Evolutionary conservation across 768 basidiomycete genomes (phyloP), one percentile per base, ranked within the genome.

Genomic region (Tubosaeta brunneosetosa): DNA sequence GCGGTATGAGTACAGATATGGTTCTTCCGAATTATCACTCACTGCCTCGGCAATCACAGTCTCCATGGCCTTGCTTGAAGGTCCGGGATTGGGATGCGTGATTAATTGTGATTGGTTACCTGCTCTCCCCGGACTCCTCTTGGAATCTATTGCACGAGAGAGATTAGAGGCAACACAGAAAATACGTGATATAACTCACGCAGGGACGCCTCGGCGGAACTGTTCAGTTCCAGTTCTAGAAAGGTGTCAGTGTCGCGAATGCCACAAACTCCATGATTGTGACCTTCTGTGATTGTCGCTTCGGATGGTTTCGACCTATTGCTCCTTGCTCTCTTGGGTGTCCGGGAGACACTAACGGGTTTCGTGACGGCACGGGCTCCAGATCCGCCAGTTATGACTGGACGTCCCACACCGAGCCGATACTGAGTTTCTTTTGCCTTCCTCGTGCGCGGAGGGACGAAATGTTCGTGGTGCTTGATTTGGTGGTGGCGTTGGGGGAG

Each of bases 351-450:
- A 60, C 75, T 81, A 31, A 74, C 59, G 0, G 85, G 78, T 64
- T 78, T 85, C 8, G 86, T 88, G 25, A 86, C 70, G 37, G 76
- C 70, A 50, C 88, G 80, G 22, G 88, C 77, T 16, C 88, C 87
- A 16, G 72, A 68, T 25, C 87, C 87, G 26, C 86, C 88, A 31
- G 78, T 85, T 16, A 74, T 73, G 8, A 75, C 73, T 9, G 88
- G 88, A 58, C 84, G 76, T 3, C 88, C 88, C 13, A 88, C 81
- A 47, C 89, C 89, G 16, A 91, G 74, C 56, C 74, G 75, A 38
- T 76, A 79, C 66, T 88, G 88, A 4, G 80, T 76, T 47, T 88
- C 85, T 65, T 84, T 88, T 12, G 86, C 84, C 62, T 87, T 88
- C 51, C 85, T 76, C 29, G 81, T 80, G 11, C 85, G 61, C 25